Conservation (phyloP, 228 moss, liverwort and hornwort genomes). For the Sphagnum fallax region DNA sequence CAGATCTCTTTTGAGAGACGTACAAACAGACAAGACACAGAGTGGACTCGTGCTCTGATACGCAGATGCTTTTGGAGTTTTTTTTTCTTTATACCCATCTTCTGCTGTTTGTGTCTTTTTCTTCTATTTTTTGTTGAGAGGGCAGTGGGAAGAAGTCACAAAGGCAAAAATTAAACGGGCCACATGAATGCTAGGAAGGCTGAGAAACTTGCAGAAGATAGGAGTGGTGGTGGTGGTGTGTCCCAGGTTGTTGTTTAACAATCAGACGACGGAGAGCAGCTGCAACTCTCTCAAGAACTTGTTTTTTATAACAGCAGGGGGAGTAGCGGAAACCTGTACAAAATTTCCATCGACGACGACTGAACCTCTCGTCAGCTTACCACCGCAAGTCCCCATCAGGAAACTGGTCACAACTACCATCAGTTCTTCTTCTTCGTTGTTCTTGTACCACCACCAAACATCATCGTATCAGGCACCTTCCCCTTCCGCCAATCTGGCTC, state of each 20-base stretch:
- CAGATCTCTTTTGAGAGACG: too few relatives aligned
- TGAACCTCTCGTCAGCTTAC: slow-evolving; percentile 5
- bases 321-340: slow-evolving; percentile 21
- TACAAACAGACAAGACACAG: too few relatives aligned
- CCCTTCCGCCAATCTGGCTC: slow-evolving; percentile 61
- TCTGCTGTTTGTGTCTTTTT: too few relatives aligned
- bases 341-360: slow-evolving; percentile 1
- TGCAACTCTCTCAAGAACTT: too few relatives aligned
- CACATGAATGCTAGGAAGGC: slow-evolving; percentile 33
- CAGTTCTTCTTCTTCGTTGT: too few relatives aligned
- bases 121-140: too few relatives aligned
- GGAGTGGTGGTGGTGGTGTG: slow-evolving; percentile 33
- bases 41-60: too few relatives aligned
- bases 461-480: slow-evolving; percentile 20
- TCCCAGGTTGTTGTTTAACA: slow-evolving; percentile 12
- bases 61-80: too few relatives aligned
- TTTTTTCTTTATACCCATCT: too few relatives aligned
- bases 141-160: too few relatives aligned
- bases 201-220: slow-evolving; percentile 32
- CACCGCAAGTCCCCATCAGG: slow-evolving; percentile 15
- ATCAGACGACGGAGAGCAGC: slow-evolving; percentile 3
- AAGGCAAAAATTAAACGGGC: background rate
- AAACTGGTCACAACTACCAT: slow-evolving; percentile 5
- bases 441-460: slow-evolving; percentile 7
- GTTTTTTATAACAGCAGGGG: slow-evolving; percentile 13